Percentiles rank a stretch among this genome's conserved stretches.
These are phyloP conservation scores for Ophiostoma sp. DNA, from an alignment of 2,329 filamentous ascomycete species.

Conservation along the genomic window DNA sequence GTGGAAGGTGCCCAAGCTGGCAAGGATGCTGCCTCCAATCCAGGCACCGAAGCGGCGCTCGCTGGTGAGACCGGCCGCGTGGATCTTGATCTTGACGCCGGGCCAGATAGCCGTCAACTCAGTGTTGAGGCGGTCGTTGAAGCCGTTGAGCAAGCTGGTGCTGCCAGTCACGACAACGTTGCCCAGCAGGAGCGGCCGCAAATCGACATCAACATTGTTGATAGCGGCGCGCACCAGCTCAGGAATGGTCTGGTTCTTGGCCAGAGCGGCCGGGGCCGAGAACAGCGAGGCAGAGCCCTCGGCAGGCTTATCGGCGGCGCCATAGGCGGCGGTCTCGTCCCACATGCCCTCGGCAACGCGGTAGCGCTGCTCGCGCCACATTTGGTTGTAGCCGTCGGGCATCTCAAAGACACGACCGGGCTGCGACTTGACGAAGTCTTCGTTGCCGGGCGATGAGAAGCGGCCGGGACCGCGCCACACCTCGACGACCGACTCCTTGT, in stretches of 20 bases:
- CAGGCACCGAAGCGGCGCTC: slow-evolving; percentile 87
- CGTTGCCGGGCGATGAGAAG: slow-evolving; percentile 60
- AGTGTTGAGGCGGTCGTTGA: slow-evolving; percentile 82
- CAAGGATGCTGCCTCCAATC: slow-evolving; percentile 94
- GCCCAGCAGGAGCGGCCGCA: slow-evolving; percentile 72
- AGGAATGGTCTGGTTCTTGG: slow-evolving; percentile 73
- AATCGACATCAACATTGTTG: slow-evolving; percentile 77
- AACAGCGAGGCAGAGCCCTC: slow-evolving; percentile 25
- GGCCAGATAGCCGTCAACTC: slow-evolving; percentile 80
- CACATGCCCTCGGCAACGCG: slow-evolving; percentile 83
- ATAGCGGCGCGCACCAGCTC: slow-evolving; percentile 74
- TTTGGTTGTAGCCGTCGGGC: slow-evolving; percentile 92
- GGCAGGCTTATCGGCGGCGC: slow-evolving; percentile 23
- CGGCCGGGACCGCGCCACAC: slow-evolving; percentile 79
- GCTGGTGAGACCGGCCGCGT: slow-evolving; percentile 76
- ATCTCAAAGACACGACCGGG: slow-evolving; percentile 91
- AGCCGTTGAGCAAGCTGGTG: slow-evolving; percentile 79
- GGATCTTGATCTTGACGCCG: slow-evolving; percentile 78
- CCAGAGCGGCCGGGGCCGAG: slow-evolving; percentile 33
- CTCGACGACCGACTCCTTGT: slow-evolving; percentile 96
- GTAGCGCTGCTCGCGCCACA: slow-evolving; percentile 86
- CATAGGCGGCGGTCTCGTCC: slow-evolving; percentile 72
- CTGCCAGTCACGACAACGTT: slow-evolving; percentile 94
- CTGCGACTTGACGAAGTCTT: slow-evolving; percentile 66
- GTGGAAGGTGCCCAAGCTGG: slow-evolving; percentile 93